phyloP scores from a whole-genome alignment of 139 green algal species.

The Spirogloea muscicola region DNA sequence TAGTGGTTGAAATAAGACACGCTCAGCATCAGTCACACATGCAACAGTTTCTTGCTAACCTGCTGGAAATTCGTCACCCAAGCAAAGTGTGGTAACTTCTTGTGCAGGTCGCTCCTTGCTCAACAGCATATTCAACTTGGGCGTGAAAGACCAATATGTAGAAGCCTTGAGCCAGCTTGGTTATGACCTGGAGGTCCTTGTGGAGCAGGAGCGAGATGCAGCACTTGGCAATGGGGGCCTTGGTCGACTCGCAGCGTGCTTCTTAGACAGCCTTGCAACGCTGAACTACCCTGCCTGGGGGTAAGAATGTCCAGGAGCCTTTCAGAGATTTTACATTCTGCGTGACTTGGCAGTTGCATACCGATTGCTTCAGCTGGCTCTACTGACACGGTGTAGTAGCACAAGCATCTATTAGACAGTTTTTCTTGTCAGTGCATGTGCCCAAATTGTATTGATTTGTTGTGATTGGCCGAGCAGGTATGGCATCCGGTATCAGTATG shows the following conservation, averaged over 20 bases:
- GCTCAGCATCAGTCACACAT: background rate
- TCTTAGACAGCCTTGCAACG: conserved; percentile 96
- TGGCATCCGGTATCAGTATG: conserved; percentile 97
- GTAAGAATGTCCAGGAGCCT: too few relatives aligned
- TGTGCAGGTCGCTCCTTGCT: conserved; percentile 73
- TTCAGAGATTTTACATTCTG: too few relatives aligned
- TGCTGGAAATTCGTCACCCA: background rate
- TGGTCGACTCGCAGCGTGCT: conserved; percentile 93
- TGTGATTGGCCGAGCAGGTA: too few relatives aligned
- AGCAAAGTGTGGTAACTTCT: background rate
- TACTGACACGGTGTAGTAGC: too few relatives aligned
- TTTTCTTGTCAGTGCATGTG: too few relatives aligned
- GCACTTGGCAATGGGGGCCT: conserved; percentile 96
- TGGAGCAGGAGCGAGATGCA: conserved; percentile 66
- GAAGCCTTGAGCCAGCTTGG: conserved; percentile 81
- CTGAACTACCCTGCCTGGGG: conserved; percentile 92
- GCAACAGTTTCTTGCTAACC: background rate
- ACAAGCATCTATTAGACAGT: too few relatives aligned
- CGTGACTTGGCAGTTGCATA: too few relatives aligned
- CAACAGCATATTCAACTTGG: conserved; percentile 93
- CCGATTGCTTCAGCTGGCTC: too few relatives aligned
- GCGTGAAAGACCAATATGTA: conserved; percentile 73
- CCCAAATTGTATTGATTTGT: too few relatives aligned
- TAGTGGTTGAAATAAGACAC: background rate
- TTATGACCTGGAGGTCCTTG: conserved; percentile 53